These are phyloP conservation scores for Prototheca wickerhamii DNA, from an alignment of 163 green algal genomes.

Conservation along the genomic window DNA sequence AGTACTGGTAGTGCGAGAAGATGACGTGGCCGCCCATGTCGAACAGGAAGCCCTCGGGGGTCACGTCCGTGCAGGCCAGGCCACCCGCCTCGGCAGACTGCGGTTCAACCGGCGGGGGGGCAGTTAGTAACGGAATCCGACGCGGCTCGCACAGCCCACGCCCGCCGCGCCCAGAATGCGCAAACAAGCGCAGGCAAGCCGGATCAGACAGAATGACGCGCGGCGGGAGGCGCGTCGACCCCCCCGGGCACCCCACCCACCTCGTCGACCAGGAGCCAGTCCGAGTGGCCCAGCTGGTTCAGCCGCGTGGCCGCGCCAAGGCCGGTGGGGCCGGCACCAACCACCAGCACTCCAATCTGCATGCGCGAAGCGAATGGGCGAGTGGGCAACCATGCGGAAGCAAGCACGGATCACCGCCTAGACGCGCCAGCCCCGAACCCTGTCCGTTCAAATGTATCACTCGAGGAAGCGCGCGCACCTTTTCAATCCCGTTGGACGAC, in stretches of 20 bases:
- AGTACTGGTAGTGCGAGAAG: constrained; percentile 89
- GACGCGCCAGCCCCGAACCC: no score
- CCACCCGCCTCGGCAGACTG: constrained; percentile 66
- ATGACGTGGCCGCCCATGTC: constrained; percentile 94
- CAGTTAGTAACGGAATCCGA: constrained; percentile 1
- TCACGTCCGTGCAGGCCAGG: constrained; percentile 80
- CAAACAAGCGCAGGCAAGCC: no score
- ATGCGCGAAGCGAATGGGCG: no score
- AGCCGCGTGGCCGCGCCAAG: constrained; percentile 82
- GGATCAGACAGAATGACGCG: no score
- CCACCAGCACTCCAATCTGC: constrained; percentile 64
- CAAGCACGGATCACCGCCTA: no score
- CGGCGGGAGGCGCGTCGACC: no score
- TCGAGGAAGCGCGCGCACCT: neutral
- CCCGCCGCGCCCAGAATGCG: no score
- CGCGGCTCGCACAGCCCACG: no score
- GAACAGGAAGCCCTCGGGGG: constrained; percentile 82
- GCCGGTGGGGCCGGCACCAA: constrained; percentile 81
- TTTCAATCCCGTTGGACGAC: constrained; percentile 1
- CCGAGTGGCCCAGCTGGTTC: constrained; percentile 66
- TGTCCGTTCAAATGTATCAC: neutral
- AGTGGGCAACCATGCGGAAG: no score
- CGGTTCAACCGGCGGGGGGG: neutral
- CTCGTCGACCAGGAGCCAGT: constrained; percentile 79
- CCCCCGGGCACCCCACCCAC: constrained; percentile 36